A percentile compares a stretch with the other conserved stretches of the same genome.
phyloP scores from a whole-genome alignment of 108 stramenopile species.

The Cyclotella cryptica region DNA sequence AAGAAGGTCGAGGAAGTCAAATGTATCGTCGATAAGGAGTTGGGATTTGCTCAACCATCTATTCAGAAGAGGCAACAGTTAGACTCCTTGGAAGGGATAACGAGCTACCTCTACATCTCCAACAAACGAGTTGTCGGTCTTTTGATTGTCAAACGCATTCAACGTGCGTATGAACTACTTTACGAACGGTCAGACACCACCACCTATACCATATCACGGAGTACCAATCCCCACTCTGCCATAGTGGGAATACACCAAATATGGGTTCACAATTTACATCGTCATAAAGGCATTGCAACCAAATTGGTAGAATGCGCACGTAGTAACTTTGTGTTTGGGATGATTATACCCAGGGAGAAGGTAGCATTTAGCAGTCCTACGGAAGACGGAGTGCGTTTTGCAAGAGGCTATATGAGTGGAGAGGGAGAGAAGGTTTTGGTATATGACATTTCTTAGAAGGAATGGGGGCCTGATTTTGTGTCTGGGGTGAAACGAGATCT shows the following conservation, averaged over 20 bases:
- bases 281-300: conserved; percentile 77
- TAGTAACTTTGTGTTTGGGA: conserved; percentile 72
- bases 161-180: conserved; percentile 60
- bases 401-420: conserved; percentile 51
- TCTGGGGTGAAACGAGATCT: no score
- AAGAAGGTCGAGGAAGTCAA: conserved; percentile 60
- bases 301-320: conserved; percentile 68
- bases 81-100: conserved; percentile 20
- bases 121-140: conserved; percentile 74
- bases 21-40: conserved; percentile 63
- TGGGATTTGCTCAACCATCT: conserved; percentile 57
- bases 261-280: conserved; percentile 71
- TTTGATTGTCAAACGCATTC: conserved; percentile 56
- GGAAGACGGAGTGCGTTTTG: conserved; percentile 71
- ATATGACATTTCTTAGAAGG: conserved; percentile 47
- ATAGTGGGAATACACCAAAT: conserved; percentile 77
- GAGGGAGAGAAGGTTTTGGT: conserved; percentile 43
- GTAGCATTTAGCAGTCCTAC: conserved; percentile 90
- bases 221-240: conserved; percentile 53
- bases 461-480: no score
- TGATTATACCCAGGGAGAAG: conserved; percentile 49
- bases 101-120: conserved; percentile 67
- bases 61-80: neutral
- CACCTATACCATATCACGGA: conserved; percentile 35
- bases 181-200: conserved; percentile 5